Conservation (phyloP, 371 early-diverging fungal genomes). For the Mortierella polycephala region DNA sequence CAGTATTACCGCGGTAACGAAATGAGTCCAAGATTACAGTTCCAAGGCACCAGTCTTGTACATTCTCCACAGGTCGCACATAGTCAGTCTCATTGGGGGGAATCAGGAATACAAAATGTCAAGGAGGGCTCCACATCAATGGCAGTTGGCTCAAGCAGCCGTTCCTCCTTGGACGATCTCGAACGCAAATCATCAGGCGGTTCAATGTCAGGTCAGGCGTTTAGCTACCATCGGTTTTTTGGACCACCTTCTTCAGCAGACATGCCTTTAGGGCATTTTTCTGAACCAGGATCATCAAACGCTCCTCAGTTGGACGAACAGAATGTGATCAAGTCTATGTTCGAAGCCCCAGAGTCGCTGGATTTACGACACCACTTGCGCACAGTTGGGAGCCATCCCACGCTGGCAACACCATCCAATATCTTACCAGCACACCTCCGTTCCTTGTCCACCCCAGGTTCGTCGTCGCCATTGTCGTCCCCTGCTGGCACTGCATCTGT, state of each 20-base stretch:
- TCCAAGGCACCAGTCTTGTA: slow-evolving; percentile 15
- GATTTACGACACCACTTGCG: slow-evolving; percentile 49
- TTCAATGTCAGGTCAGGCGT: slow-evolving; percentile 3
- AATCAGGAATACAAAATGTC: slow-evolving; percentile 1
- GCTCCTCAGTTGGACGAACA: slow-evolving; percentile 43
- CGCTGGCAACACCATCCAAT: slow-evolving; percentile 27
- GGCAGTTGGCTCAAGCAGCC: slow-evolving; percentile 6
- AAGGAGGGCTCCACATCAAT: slow-evolving; percentile 15
- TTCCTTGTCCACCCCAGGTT: slow-evolving; percentile 36
- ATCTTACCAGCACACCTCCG: slow-evolving; percentile 53
- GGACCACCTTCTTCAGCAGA: slow-evolving; percentile 7
- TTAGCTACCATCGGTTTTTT: slow-evolving; percentile 37
- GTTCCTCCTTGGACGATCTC: slow-evolving; percentile 14
- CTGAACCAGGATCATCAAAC: not conserved
- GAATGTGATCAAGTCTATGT: slow-evolving; percentile 53
- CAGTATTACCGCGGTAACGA: slow-evolving; percentile 1
- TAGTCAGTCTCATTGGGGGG: slow-evolving; percentile 22
- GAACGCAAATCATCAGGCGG: slow-evolving; percentile 17
- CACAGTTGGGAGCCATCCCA: slow-evolving; percentile 42
- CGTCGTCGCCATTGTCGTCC: slow-evolving; percentile 34
- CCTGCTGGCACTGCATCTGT: slow-evolving; percentile 14
- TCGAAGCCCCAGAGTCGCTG: slow-evolving; percentile 44
- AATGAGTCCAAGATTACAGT: slow-evolving; percentile 29
- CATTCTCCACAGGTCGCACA: slow-evolving; percentile 24
- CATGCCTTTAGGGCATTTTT: slow-evolving; percentile 3